Evolutionary conservation across 345 rosid genomes (phyloP).

Genomic region (Cochlearia excelsa): DNA sequence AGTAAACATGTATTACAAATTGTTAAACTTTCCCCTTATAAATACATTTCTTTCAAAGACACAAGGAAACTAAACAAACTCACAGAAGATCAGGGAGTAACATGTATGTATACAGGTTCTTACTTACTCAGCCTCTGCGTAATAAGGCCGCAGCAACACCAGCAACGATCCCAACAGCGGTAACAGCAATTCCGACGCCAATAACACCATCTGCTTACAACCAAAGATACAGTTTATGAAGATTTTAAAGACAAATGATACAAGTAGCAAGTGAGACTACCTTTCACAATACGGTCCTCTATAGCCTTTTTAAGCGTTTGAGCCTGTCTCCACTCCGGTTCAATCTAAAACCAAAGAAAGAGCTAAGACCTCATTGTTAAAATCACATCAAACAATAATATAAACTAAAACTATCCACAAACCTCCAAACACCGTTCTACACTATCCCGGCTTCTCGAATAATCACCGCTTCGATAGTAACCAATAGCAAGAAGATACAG

Average conservation of each 20-base stretch:
- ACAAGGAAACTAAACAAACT: constrained; percentile 27
- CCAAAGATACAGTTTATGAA: not conserved
- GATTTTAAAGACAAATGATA: not conserved
- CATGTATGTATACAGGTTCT: constrained; percentile 2
- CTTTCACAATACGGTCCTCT: constrained; percentile 64
- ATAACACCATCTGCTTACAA: constrained; percentile 66
- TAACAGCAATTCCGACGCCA: constrained; percentile 78
- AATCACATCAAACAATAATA: constrained; percentile 9
- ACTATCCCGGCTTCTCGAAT: constrained; percentile 65
- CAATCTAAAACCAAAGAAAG: constrained; percentile 43
- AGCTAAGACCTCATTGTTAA: not conserved
- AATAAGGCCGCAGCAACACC: constrained; percentile 69
- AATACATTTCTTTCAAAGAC: constrained; percentile 13
- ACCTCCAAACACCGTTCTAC: constrained; percentile 72
- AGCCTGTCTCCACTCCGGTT: constrained; percentile 78
- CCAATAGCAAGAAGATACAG: constrained; percentile 84
- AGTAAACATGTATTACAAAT: constrained; percentile 28
- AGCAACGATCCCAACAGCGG: constrained; percentile 70
- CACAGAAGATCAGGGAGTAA: constrained; percentile 26
- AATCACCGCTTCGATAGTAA: constrained; percentile 64
- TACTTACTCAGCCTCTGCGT: constrained; percentile 50
- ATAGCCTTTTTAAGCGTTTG: constrained; percentile 52
- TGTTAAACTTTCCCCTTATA: not conserved
- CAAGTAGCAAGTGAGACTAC: constrained; percentile 28
- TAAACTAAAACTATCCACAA: constrained; percentile 6